Evolutionary conservation across 306 rosid genomes (phyloP).

Genomic region (Medicago ruthenica): DNA sequence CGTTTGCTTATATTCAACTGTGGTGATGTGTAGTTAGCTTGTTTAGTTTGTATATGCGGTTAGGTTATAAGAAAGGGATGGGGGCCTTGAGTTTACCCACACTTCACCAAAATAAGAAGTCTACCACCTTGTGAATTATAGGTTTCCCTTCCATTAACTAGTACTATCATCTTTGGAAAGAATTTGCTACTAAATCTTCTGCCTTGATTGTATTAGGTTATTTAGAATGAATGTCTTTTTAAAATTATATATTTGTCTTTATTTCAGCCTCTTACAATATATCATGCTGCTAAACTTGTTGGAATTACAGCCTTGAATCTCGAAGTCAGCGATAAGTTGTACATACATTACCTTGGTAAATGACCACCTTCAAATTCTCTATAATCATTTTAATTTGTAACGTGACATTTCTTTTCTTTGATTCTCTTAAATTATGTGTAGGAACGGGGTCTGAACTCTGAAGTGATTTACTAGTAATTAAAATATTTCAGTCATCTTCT

Average conservation of each 20-base stretch:
- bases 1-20: slow-evolving; percentile 31
- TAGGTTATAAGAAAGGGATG: background rate
- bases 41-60: slow-evolving; percentile 9
- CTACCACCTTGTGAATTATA: slow-evolving; percentile 9
- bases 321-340: slow-evolving; percentile 55
- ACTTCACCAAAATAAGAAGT: slow-evolving; percentile 24
- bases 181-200: slow-evolving; percentile 2
- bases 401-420: slow-evolving; percentile 20
- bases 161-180: background rate
- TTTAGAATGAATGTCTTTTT: background rate
- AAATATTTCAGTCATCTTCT: background rate
- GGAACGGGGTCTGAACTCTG: background rate
- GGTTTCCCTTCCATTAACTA: slow-evolving; percentile 12
- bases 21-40: slow-evolving; percentile 9
- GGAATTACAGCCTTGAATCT: slow-evolving; percentile 56
- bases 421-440: slow-evolving; percentile 15
- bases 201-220: background rate
- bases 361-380: slow-evolving; percentile 38
- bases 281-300: slow-evolving; percentile 65
- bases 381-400: slow-evolving; percentile 14
- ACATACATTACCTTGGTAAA: slow-evolving; percentile 89
- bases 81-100: background rate
- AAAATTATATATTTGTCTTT: background rate
- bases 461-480: slow-evolving; percentile 4
- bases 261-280: slow-evolving; percentile 84